These are phyloP conservation scores for Diaporthe destruens DNA, from an alignment of 2,329 filamentous ascomycete species.

Conservation along the genomic window DNA sequence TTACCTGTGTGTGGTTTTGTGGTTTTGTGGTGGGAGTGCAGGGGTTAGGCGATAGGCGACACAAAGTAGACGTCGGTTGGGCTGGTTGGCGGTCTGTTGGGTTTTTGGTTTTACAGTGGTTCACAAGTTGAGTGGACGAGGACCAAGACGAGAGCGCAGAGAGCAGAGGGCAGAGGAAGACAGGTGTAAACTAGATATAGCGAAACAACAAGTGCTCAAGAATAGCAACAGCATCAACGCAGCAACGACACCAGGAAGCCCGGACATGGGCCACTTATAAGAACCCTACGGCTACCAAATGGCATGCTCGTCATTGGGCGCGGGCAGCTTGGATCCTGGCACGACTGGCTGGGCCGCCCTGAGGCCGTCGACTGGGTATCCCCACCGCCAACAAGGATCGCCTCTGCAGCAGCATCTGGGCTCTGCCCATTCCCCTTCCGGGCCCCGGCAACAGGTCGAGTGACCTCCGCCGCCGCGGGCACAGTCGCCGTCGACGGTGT, in stretches of 20 bases:
- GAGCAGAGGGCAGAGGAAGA: neutral
- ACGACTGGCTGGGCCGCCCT: conserved; percentile 23
- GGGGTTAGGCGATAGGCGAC: neutral
- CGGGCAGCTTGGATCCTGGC: conserved; percentile 27
- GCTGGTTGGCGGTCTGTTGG: neutral
- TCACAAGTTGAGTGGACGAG: neutral
- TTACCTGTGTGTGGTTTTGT: too few species aligned
- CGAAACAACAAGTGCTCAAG: conserved; percentile 25
- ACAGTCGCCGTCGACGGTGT: conserved; percentile 11
- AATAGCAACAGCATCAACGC: conserved; percentile 17
- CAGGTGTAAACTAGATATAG: neutral
- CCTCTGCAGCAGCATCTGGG: conserved; percentile 32
- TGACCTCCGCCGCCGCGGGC: conserved; percentile 27
- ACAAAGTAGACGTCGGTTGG: conserved; percentile 3
- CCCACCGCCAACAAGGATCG: conserved; percentile 35
- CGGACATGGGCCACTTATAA: conserved; percentile 34
- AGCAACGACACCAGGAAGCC: conserved; percentile 19
- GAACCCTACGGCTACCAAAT: conserved; percentile 32
- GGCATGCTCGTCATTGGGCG: conserved; percentile 40
- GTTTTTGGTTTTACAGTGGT: conserved; percentile 2
- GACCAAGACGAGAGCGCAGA: neutral
- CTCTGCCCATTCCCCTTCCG: conserved; percentile 14
- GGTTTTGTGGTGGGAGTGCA: neutral
- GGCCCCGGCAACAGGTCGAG: conserved; percentile 31
- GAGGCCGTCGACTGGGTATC: conserved; percentile 18